phyloP scores from a whole-genome alignment of 2,329 filamentous ascomycete genomes.

The Plenodomus tracheiphilus region DNA sequence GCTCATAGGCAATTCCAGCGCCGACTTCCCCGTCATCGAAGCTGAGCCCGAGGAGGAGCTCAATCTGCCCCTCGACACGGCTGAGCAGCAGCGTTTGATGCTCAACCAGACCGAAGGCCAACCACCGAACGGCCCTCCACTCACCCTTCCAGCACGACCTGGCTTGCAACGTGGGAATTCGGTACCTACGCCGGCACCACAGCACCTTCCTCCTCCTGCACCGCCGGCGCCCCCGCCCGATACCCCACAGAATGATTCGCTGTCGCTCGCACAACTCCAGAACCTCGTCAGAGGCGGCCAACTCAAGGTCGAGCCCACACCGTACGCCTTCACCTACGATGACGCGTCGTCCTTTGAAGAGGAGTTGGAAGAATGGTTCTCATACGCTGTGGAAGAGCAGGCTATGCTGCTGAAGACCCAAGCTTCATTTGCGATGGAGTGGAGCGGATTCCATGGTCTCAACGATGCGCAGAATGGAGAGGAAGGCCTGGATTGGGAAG shows the following conservation, averaged over 20 bases:
- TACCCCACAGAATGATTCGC: slow-evolving; percentile 46
- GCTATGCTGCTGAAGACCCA: slow-evolving; percentile 75
- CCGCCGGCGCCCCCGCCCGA: slow-evolving; percentile 38
- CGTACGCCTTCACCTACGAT: slow-evolving; percentile 75
- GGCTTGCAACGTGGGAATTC: slow-evolving; percentile 47
- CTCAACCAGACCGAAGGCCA: slow-evolving; percentile 24
- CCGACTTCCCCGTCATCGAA: slow-evolving; percentile 37
- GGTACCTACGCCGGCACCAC: slow-evolving; percentile 44
- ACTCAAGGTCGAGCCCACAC: slow-evolving; percentile 42
- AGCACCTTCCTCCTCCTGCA: slow-evolving; percentile 50
- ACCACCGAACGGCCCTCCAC: slow-evolving; percentile 21
- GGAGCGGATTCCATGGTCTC: slow-evolving; percentile 53
- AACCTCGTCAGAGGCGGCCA: slow-evolving; percentile 51
- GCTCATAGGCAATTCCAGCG: slow-evolving; percentile 34
- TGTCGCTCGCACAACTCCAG: slow-evolving; percentile 54
- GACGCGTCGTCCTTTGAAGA: slow-evolving; percentile 68
- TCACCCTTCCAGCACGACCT: slow-evolving; percentile 41
- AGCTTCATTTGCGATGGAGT: slow-evolving; percentile 75
- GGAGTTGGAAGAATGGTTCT: slow-evolving; percentile 97
- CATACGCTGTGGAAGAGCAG: slow-evolving; percentile 85
- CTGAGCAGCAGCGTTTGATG: slow-evolving; percentile 38
- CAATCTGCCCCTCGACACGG: slow-evolving; percentile 42
- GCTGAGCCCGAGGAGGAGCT: slow-evolving; percentile 37
- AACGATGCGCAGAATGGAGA: slow-evolving; percentile 45
- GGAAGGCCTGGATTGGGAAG: slow-evolving; percentile 65